Evolutionary conservation across 306 rosid species (phyloP), one percentile per base, ranked within the genome.

Genomic region (Herpetospermum pedunculosum): DNA sequence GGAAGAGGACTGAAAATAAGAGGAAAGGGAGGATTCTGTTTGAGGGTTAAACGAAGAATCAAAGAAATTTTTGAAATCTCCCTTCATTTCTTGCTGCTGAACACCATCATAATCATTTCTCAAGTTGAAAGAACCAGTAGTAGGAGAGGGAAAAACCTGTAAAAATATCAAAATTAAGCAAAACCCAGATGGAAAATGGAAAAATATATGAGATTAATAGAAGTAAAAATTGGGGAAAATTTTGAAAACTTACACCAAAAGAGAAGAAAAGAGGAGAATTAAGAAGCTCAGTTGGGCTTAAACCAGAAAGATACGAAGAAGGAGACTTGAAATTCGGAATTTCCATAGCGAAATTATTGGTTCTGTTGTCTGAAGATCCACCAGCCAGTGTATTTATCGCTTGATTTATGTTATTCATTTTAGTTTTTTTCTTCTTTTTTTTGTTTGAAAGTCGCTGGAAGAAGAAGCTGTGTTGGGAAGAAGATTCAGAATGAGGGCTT

Each of bases 11-110:
- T 82, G 90, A 70, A 76, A 77, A 63, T 79, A 78, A 11, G 75
- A 53, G 25, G 75, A 35, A 23, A 15, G 14, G 30, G 68, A 46
- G 65, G 74, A 8, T 34, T 30, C 23, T 49, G 74, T 50, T 76
- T 88, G 85, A 1, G 95, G 84, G 63, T 81, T 92, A 78, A 89
- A 88, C 52, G 96, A 87, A 83, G 90, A 94, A 60, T 87, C 96
- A 47, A 88, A 72, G 79, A 29, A 80, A 19, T 32, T 78, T 41
- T 84, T 82, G 48, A 81, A 76, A 54, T 81, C 85, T 49, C 50
- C 85, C 67, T 83, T 85, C 44, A 78, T 67, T 21, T 37, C 80
- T 59, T 82, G 79, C 47, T 77, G 83, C 6, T 76, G 80, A 14
- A 0, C 35, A 28, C 77, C 86, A 1, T 75, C 82, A 15, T 76